These are phyloP conservation scores for Acanthochlamys bracteata DNA, from an alignment of 106 monocot species.

Conservation along the genomic window DNA sequence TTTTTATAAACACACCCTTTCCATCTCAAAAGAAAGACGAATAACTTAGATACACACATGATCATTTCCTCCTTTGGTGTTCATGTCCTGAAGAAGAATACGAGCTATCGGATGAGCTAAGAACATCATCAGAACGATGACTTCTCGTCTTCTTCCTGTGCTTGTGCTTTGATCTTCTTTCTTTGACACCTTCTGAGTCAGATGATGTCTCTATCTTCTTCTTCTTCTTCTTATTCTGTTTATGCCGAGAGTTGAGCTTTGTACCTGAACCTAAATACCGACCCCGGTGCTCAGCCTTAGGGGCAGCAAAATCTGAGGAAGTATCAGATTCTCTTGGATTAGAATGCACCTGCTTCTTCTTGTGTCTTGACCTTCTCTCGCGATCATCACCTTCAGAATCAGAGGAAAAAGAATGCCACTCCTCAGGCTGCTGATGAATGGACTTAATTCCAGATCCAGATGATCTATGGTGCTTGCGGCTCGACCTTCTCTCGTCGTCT, in stretches of 20 bases:
- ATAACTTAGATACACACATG: too few species aligned
- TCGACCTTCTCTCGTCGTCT: slow-evolving; percentile 18
- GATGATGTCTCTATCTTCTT: slow-evolving; percentile 7
- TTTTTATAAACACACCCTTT: too few species aligned
- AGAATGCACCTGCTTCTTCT: too few species aligned
- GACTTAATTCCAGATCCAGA: too few species aligned
- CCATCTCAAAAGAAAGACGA: too few species aligned
- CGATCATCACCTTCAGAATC: slow-evolving; percentile 10
- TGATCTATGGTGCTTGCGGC: too few species aligned
- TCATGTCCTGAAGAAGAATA: background rate
- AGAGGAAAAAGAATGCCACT: background rate
- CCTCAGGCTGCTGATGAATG: background rate
- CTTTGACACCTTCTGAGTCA: slow-evolving; percentile 17
- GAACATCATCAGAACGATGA: background rate
- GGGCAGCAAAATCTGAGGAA: too few species aligned
- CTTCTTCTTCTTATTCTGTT: too few species aligned
- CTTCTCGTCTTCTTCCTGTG: background rate
- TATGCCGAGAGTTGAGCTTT: slow-evolving; percentile 22
- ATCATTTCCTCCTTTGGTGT: background rate
- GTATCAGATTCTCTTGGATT: too few species aligned
- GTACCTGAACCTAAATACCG: too few species aligned
- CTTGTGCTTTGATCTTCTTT: slow-evolving; percentile 12
- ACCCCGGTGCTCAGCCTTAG: too few species aligned
- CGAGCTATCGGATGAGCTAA: background rate
- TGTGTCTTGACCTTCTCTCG: too few species aligned